Conservation (phyloP, 176 grass and related monocot species). For the Bromus sterilis region DNA sequence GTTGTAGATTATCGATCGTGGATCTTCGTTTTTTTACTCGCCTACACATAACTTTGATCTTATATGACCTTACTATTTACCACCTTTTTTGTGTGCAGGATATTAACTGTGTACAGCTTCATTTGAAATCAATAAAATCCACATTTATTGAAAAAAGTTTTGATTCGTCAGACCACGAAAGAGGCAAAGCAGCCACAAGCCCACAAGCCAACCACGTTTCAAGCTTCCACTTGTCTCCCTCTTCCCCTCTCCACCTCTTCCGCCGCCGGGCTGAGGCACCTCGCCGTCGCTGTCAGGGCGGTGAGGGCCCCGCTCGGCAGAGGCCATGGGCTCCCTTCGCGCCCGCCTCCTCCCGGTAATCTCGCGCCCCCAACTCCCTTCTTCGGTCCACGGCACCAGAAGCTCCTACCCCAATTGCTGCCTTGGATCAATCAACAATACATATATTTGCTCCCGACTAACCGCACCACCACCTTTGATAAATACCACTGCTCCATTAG, state of each 20-base stretch:
- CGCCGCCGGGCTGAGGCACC: conserved; percentile 11
- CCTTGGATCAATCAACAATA: background rate
- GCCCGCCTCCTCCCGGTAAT: conserved; percentile 34
- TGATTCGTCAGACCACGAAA: background rate
- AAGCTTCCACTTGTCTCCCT: background rate
- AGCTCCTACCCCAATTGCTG: background rate
- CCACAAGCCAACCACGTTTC: conserved; percentile 16
- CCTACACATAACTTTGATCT: too few species aligned
- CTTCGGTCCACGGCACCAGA: background rate
- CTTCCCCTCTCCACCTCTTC: background rate
- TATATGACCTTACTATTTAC: too few species aligned
- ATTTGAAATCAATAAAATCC: too few species aligned
- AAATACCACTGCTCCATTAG: background rate
- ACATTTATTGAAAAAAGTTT: too few species aligned
- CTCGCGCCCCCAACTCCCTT: background rate
- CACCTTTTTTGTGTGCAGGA: too few species aligned
- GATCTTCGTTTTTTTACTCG: too few species aligned
- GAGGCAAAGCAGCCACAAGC: background rate
- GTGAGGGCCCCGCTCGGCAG: conserved; percentile 7
- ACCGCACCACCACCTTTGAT: background rate
- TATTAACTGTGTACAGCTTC: too few species aligned
- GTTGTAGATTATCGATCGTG: too few species aligned
- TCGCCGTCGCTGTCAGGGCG: conserved; percentile 3
- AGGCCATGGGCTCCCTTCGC: conserved; percentile 22
- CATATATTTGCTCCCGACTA: conserved; percentile 8